These are phyloP conservation scores for Aspergillus ochraceoroseus DNA, from an alignment of 2,329 filamentous ascomycete genomes.

Conservation along the genomic window DNA sequence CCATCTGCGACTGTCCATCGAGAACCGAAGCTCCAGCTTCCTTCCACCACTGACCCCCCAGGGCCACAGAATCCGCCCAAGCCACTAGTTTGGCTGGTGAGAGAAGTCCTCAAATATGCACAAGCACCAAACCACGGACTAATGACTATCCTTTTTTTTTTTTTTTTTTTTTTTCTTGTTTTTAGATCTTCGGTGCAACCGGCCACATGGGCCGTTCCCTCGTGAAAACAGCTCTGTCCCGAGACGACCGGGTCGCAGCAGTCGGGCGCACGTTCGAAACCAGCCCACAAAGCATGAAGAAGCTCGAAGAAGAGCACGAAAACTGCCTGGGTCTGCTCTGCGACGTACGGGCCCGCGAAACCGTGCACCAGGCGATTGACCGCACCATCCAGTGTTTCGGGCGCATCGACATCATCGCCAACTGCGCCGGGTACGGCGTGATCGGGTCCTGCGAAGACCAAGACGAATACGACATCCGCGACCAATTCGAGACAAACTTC, in stretches of 20 bases:
- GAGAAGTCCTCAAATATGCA: slow-evolving; percentile 28
- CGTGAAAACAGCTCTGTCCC: slow-evolving; percentile 72
- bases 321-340: slow-evolving; percentile 74
- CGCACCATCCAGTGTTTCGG: slow-evolving; percentile 69
- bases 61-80: slow-evolving; percentile 63
- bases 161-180: slow-evolving; percentile 10
- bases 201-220: slow-evolving; percentile 93
- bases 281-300: slow-evolving; percentile 64
- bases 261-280: slow-evolving; percentile 81
- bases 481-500: slow-evolving; percentile 97
- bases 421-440: slow-evolving; percentile 91
- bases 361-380: slow-evolving; percentile 67
- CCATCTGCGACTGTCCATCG: slow-evolving; percentile 21
- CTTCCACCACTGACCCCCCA: slow-evolving; percentile 81
- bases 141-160: neutral
- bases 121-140: too few species aligned
- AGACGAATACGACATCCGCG: slow-evolving; percentile 87
- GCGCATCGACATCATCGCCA: slow-evolving; percentile 80
- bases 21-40: slow-evolving; percentile 57
- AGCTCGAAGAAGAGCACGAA: slow-evolving; percentile 57
- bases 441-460: slow-evolving; percentile 96
- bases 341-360: slow-evolving; percentile 78
- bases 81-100: slow-evolving; percentile 83
- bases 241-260: slow-evolving; percentile 77
- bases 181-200: slow-evolving; percentile 85